A percentile compares a stretch with the other conserved stretches of the same genome.
Conservation (phyloP, 169 alveolate genomes). For the Cryptosporidium meleagridis region DNA sequence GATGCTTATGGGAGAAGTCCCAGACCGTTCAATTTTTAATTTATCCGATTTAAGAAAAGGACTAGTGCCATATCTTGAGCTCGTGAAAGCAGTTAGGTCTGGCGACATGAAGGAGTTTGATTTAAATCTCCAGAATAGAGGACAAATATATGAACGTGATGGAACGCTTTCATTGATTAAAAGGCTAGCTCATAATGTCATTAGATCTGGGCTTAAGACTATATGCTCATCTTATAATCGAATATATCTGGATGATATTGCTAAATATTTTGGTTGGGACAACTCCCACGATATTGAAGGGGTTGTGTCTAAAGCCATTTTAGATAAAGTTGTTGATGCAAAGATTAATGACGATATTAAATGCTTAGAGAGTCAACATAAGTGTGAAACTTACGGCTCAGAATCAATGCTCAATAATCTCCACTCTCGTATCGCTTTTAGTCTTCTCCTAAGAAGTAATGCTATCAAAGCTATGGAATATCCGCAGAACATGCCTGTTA, state of each 20-base stretch:
- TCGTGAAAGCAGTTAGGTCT: conserved; percentile 92
- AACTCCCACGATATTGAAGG: conserved; percentile 90
- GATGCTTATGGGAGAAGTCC: conserved; percentile 96
- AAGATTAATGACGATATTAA: conserved; percentile 90
- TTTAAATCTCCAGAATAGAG: conserved; percentile 83
- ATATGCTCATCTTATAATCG: conserved; percentile 92
- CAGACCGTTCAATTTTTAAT: conserved; percentile 92
- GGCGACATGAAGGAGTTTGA: conserved; percentile 92
- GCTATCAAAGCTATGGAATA: conserved; percentile 86
- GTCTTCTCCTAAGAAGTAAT: conserved; percentile 91
- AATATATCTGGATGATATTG: conserved; percentile 89
- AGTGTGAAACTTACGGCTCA: conserved; percentile 86
- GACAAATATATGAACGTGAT: conserved; percentile 84
- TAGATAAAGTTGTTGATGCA: conserved; percentile 95
- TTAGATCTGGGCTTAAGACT: conserved; percentile 93
- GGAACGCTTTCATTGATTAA: conserved; percentile 90
- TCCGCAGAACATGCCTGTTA: conserved; percentile 7
- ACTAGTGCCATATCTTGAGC: conserved; percentile 89
- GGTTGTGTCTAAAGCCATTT: conserved; percentile 94
- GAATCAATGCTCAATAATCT: conserved; percentile 90
- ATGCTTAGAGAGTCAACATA: conserved; percentile 82
- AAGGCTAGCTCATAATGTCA: conserved; percentile 94
- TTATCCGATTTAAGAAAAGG: conserved; percentile 85
- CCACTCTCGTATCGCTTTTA: conserved; percentile 92
- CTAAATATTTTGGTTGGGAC: conserved; percentile 90